Conservation (phyloP, 306 rosid species). For the Casuarina glauca region DNA sequence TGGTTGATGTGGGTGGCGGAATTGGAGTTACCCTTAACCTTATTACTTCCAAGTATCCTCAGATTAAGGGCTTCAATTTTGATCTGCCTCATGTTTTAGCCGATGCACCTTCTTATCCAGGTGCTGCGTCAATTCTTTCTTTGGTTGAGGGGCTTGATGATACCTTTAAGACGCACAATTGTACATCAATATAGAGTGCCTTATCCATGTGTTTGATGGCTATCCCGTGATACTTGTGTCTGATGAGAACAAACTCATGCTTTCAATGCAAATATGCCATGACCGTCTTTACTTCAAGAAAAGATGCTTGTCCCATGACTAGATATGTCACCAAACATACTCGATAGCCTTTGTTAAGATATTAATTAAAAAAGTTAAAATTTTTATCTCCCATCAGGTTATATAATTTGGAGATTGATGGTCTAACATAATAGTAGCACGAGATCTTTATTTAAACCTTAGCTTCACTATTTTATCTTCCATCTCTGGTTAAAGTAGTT, state of each 20-base stretch:
- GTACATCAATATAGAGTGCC: neutral
- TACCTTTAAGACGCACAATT: neutral
- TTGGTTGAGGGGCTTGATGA: neutral
- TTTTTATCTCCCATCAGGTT: neutral
- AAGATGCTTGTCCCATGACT: constrained; percentile 3
- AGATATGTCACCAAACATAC: neutral
- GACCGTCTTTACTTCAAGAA: neutral
- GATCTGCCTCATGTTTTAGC: constrained; percentile 22
- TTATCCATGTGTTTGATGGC: neutral
- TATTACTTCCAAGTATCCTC: constrained; percentile 19
- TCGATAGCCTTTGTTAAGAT: neutral
- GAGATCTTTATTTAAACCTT: too few species aligned
- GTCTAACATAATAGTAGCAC: too few species aligned
- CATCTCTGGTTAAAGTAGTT: too few species aligned
- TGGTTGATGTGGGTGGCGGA: constrained; percentile 32
- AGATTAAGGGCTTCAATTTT: constrained; percentile 21
- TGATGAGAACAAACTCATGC: neutral
- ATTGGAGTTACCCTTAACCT: constrained; percentile 25
- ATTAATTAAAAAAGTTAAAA: too few species aligned
- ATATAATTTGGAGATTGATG: too few species aligned
- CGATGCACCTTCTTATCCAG: constrained; percentile 25
- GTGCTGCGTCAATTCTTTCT: neutral
- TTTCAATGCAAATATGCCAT: neutral
- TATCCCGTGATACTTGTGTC: neutral
- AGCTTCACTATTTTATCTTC: too few species aligned